Evolutionary conservation across 176 grass and related monocot genomes (phyloP).

Genomic region (Lolium rigidum): DNA sequence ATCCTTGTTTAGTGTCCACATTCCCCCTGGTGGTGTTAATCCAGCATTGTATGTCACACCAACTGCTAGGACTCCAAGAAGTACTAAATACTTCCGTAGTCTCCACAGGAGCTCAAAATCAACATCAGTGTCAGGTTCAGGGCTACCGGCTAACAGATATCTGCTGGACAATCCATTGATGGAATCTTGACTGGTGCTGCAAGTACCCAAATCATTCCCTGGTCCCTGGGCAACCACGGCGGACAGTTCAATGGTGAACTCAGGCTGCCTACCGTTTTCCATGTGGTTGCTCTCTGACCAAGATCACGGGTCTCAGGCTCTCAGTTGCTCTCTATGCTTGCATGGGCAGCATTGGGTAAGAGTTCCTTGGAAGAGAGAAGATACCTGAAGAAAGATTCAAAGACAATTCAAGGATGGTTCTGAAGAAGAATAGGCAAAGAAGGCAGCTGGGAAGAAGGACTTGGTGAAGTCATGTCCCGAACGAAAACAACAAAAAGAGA

Average conservation of each 20-base stretch:
- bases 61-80: slow-evolving; percentile 47
- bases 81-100: slow-evolving; percentile 53
- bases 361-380: neutral
- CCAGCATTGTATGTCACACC: slow-evolving; percentile 59
- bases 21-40: slow-evolving; percentile 43
- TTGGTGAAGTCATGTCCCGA: neutral
- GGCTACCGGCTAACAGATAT: neutral
- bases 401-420: neutral
- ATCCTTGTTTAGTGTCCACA: neutral
- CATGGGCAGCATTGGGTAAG: neutral
- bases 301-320: neutral
- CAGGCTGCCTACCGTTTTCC: neutral
- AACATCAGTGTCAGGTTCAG: neutral
- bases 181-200: neutral
- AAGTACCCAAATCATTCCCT: neutral
- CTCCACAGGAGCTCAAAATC: slow-evolving; percentile 52
- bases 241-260: neutral
- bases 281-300: neutral
- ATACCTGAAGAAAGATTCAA: slow-evolving; percentile 20
- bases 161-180: neutral
- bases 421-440: slow-evolving; percentile 21
- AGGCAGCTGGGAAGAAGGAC: neutral
- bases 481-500: neutral
- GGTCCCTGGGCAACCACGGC: neutral
- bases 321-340: slow-evolving; percentile 9